phyloP scores from a whole-genome alignment of 2,329 filamentous ascomycete genomes.

The Pseudocercospora eumusae region DNA sequence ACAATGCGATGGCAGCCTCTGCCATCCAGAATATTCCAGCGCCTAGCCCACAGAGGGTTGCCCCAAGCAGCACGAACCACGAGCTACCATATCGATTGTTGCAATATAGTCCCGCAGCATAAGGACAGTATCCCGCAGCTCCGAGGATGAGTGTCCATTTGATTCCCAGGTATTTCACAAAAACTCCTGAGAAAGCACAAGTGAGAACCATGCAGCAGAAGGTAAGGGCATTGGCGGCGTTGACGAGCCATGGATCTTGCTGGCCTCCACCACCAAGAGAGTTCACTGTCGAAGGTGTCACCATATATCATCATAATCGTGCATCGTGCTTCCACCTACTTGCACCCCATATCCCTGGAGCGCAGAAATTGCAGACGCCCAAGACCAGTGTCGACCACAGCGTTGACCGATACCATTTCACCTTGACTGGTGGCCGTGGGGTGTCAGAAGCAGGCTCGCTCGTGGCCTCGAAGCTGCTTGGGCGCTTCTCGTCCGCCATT shows the following conservation, averaged over 20 bases:
- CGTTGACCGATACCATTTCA: slow-evolving; percentile 64
- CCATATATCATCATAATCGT: background rate
- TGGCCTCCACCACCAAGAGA: slow-evolving; percentile 69
- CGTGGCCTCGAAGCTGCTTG: slow-evolving; percentile 1
- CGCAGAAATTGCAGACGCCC: slow-evolving; percentile 69
- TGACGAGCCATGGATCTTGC: slow-evolving; percentile 65
- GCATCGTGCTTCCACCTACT: background rate
- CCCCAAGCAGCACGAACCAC: slow-evolving; percentile 70
- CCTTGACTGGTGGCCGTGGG: slow-evolving; percentile 17
- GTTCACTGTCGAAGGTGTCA: slow-evolving; percentile 54
- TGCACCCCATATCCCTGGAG: slow-evolving; percentile 65
- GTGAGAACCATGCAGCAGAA: slow-evolving; percentile 74
- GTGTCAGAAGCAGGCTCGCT: slow-evolving; percentile 18
- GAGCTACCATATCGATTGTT: slow-evolving; percentile 70
- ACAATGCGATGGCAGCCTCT: slow-evolving; percentile 71
- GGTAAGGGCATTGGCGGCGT: slow-evolving; percentile 69
- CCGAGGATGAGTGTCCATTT: slow-evolving; percentile 71
- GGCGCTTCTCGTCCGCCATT: slow-evolving; percentile 23
- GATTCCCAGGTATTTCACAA: slow-evolving; percentile 69
- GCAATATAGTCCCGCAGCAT: slow-evolving; percentile 68
- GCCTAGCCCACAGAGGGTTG: slow-evolving; percentile 67
- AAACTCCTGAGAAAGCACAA: slow-evolving; percentile 64
- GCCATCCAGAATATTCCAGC: slow-evolving; percentile 76
- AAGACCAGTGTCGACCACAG: slow-evolving; percentile 73
- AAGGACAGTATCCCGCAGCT: slow-evolving; percentile 71